A percentile compares a stretch with the other conserved stretches of the same genome.
Conservation (phyloP, 2,329 filamentous ascomycete genomes). For the Pestalotiopsis fici region DNA sequence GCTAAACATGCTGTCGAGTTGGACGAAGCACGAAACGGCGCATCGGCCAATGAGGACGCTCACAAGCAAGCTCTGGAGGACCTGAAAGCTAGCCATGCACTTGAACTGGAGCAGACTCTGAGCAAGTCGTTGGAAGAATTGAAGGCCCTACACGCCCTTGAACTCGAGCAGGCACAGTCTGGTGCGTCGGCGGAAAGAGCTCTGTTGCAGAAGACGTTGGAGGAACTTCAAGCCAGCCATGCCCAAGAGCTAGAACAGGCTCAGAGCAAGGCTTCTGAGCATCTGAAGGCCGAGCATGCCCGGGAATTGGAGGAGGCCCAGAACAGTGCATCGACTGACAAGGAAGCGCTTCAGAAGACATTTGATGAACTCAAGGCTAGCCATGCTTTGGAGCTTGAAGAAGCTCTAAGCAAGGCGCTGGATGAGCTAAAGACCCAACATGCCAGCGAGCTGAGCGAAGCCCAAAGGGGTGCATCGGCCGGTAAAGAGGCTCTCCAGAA, state of each 20-base stretch:
- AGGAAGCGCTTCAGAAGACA: constrained; percentile 40
- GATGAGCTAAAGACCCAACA: constrained; percentile 58
- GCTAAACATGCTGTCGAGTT: constrained; percentile 60
- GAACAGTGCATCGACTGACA: constrained; percentile 50
- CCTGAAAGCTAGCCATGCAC: constrained; percentile 54
- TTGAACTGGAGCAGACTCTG: constrained; percentile 39
- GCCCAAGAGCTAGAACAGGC: constrained; percentile 37
- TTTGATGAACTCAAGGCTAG: constrained; percentile 16
- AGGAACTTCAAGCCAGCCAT: constrained; percentile 12
- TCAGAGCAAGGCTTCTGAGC: constrained; percentile 56
- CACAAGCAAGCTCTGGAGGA: constrained; percentile 51
- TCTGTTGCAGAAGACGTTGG: constrained; percentile 9
- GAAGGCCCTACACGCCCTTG: not conserved
- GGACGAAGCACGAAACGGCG: constrained; percentile 53
- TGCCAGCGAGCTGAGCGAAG: constrained; percentile 58
- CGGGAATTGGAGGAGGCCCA: constrained; percentile 60
- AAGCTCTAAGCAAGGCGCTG: constrained; percentile 54
- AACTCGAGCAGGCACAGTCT: not conserved
- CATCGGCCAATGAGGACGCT: constrained; percentile 48
- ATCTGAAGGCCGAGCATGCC: constrained; percentile 56
- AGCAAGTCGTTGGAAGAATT: constrained; percentile 33
- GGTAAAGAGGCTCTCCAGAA: constrained; percentile 48
- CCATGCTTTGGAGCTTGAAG: constrained; percentile 29
- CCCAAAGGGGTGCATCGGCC: constrained; percentile 53
- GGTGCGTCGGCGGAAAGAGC: not conserved